Evolutionary conservation across 345 rosid genomes (phyloP), one percentile per base, ranked within the genome.

Genomic region (Bruguiera gymnorhiza): DNA sequence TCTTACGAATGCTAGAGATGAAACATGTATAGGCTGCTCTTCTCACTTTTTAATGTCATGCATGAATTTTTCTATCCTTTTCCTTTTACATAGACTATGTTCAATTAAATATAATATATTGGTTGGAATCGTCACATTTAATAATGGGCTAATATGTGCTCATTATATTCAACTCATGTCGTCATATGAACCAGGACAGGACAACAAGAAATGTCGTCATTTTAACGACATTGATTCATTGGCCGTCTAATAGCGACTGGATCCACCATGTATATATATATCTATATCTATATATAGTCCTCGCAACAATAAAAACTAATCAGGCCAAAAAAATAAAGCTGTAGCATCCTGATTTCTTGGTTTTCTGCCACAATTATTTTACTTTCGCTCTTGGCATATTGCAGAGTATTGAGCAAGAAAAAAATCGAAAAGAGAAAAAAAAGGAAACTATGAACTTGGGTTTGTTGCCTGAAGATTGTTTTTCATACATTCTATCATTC

Each of bases 91-190:
- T 15, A 43, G 18, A 11, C 5, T 39, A 9, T 39, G 2, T 64
- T 57, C 70, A 65, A 5, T 48, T 58, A 48, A 57, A 64, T 58
- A 65, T 58, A 34, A 31, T 69, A 65, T 65, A 21, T 8, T n/a
- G 10, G 6, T 24, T 7, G 21, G 7, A 32, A 13, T 43, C 18
- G 5, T 43, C 50, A 13, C 50, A 43, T 43, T 10, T 1, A 2
- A 8, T 9, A 10, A 39, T 39, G 46, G 46, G 3, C 46, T 39
- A 39, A 39, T 64, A 78, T 67, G 82, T 79, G 76, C 68, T 63
- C 79, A 79, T 75, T 61, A 3, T 75, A 21, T 64, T 52, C 70
- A 52, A 21, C 48, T 31, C 60, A 71, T 74, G 82, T 79, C 70
- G 79, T 68, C 82, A 75, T 75, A 18, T 43, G 48, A 68, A 66